Conservation (phyloP, 345 rosid genomes). For the Aegle marmelos region DNA sequence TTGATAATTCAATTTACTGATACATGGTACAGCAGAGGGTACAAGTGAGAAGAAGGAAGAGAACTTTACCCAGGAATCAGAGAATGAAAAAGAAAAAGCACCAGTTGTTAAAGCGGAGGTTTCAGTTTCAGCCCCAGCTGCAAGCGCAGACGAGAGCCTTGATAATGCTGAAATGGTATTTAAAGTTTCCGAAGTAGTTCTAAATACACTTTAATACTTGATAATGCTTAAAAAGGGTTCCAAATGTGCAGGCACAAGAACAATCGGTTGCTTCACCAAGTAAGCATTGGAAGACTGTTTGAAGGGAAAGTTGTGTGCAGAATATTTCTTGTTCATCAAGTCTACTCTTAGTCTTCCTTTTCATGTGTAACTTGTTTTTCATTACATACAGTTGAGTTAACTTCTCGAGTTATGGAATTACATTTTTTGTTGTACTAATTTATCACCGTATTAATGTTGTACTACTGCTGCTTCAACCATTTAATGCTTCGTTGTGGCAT, state of each 20-base stretch:
- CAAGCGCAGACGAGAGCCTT: not conserved
- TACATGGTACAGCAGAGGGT: slow-evolving; percentile 3
- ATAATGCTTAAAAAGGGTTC: not conserved
- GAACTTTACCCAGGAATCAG: slow-evolving; percentile 3
- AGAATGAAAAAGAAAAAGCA: not conserved
- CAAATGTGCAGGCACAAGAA: slow-evolving; percentile 20
- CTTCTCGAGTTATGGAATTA: not conserved
- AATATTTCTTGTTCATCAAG: not conserved
- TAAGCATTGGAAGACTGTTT: slow-evolving; percentile 6
- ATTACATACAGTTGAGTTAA: not conserved
- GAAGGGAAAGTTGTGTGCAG: not conserved
- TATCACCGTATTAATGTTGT: not conserved
- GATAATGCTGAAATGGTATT: slow-evolving; percentile 7
- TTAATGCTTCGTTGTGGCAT: not conserved
- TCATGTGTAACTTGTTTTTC: not conserved
- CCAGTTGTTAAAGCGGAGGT: slow-evolving; percentile 7
- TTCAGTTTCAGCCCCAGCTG: not conserved
- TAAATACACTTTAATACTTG: not conserved
- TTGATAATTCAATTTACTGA: not conserved
- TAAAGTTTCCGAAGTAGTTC: not conserved
- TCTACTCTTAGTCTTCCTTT: not conserved
- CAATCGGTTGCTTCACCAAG: slow-evolving; percentile 6
- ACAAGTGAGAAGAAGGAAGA: slow-evolving; percentile 19
- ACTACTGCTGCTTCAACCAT: not conserved
- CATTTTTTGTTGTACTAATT: not conserved